Base-by-base conservation (phyloP, 1,139 yeast species). In the Tardiomyces digboiensis region DNA sequence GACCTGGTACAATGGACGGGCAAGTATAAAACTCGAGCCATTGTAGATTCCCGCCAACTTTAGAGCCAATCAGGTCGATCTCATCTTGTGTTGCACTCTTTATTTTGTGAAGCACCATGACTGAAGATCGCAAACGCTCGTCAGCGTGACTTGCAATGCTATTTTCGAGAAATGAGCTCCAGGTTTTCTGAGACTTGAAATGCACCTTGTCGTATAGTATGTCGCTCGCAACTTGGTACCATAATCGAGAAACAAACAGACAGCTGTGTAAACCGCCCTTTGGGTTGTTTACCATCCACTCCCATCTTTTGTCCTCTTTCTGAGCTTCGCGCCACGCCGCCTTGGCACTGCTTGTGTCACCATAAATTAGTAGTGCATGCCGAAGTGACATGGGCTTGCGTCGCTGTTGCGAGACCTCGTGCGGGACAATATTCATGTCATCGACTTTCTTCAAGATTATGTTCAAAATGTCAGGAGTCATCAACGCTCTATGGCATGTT, bases 21-120 rank as follows among this genome's bases (percentile, higher is more conserved):
- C 96, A 88, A 60, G 89, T 82, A 63, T 83, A 87, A 52, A 88
- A 70, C 60, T 88, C 95, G 38, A 89, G 67, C 80, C 83, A 76
- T 49, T 71, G 68, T 41, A 88, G 61, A 36, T 71, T 66, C 5
- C 72, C 68, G 38, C 76, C 76, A 37, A 80, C 58, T 1, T 55
- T 38, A 2, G 54, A 49, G 3, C 71, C 62, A 12, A 75, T 53
- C 12, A 51, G 41, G 33, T 74, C 72, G 16, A 78, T 49, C 21
- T 76, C 73, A 10, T 52, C 51, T 58, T 80, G 77, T 20, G 57
- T 58, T 2, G 72, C 67, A 39, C 62, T 61, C 16, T 65, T 56
- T 19, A 77, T 52, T 53, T 76, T 77, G 55, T 78, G 80, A 45
- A 78, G 58, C 2, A 76, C 73, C 26, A 79, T 61, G 33, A 26